Base-by-base conservation (phyloP, 495 filamentous ascomycete genomes). In the Tuber aestivum region DNA sequence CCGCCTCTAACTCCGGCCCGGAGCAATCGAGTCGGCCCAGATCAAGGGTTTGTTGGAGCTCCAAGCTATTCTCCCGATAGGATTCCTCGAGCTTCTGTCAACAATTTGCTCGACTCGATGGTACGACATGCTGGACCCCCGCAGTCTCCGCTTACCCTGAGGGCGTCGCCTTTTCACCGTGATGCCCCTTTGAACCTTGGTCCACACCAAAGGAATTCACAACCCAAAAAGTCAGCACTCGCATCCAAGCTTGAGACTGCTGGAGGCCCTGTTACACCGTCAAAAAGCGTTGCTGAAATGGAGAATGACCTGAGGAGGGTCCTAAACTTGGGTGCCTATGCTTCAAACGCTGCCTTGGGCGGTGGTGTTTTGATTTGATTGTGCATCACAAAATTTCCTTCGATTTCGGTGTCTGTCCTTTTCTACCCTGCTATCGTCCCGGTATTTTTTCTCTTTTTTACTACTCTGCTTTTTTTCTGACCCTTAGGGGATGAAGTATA, bases 231-330 rank as follows among this genome's bases (percentile, higher is more conserved):
- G 75, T 79, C 78, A 35, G 75, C 75, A 79, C 79, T 82, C 42
- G 50, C 73, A 21, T 81, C 76, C 45, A 81, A 76, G 41, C 76
- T 82, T 72, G 80, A 82, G 61, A 72, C 73, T 50, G 71, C 48
- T 81, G 74, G 72, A 74, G 35, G 41, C 27, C 71, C 75, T 69
- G 69, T 61, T 74, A 76, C 71, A 44, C 74, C 74, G 20, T 23
- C 70, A 65, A 77, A 81, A 27, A 78, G 78, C 27, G 74, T 75
- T 65, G 75, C 76, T n/a, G 78, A 81, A 61, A 81, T 83, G 65
- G 81, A 83, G 76, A 81, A 83, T 56, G 76, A 79, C 75, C 71
- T 83, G 48, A 78, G 81, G 68, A 77, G 76, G 56, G 73, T 81
- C 69, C 76, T 83, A 71, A 83, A 78, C n/a, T 45, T 78, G 32